Evolutionary conservation across 179 eudicot genomes (phyloP).

Genomic region (Carnegiea gigantea): DNA sequence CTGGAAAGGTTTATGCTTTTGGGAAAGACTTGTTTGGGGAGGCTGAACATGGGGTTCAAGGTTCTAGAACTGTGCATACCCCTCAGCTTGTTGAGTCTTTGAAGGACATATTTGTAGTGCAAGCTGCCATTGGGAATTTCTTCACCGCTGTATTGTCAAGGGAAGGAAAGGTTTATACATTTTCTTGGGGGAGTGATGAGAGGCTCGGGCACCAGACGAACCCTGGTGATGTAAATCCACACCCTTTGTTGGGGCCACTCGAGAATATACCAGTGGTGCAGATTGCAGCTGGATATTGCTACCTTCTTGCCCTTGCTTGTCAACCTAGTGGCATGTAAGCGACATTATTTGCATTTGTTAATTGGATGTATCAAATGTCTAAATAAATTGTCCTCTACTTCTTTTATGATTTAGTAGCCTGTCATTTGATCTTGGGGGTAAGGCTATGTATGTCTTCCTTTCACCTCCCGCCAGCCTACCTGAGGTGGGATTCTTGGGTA

Average conservation of each 20-base stretch:
- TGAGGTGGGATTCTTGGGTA: not conserved
- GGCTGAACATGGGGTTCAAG: slow-evolving; percentile 68
- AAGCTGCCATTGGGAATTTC: slow-evolving; percentile 92
- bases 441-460: not conserved
- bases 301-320: slow-evolving; percentile 90
- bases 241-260: slow-evolving; percentile 69
- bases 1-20: slow-evolving; percentile 72
- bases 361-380: not conserved
- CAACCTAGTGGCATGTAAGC: slow-evolving; percentile 88
- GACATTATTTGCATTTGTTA: not conserved
- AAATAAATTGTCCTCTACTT: not conserved
- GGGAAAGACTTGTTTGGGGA: slow-evolving; percentile 95
- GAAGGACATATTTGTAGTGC: slow-evolving; percentile 86
- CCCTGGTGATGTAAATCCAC: slow-evolving; percentile 63
- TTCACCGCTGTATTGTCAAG: slow-evolving; percentile 90
- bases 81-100: slow-evolving; percentile 78
- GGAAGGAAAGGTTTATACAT: slow-evolving; percentile 88
- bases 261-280: slow-evolving; percentile 87
- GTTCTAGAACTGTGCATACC: slow-evolving; percentile 49
- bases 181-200: slow-evolving; percentile 86
- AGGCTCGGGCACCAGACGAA: slow-evolving; percentile 85
- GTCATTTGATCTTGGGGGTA: not conserved
- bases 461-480: not conserved
- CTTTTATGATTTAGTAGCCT: too few species aligned
- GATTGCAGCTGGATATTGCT: slow-evolving; percentile 92